phyloP scores from a whole-genome alignment of 2,329 filamentous ascomycete genomes.

The Botrytis medusae region DNA sequence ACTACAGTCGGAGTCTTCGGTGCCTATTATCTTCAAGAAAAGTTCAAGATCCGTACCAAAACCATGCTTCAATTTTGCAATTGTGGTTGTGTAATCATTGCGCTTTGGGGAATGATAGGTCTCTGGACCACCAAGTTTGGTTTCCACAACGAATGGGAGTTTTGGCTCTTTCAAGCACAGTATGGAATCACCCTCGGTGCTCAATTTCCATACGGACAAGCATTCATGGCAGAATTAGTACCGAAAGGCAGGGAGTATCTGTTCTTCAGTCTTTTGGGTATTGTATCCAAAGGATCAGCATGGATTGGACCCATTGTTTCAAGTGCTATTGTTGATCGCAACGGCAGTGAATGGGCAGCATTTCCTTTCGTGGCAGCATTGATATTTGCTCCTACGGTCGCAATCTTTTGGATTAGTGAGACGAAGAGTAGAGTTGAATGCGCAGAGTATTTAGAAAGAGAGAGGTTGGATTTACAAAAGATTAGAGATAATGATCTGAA shows the following conservation, averaged over 20 bases:
- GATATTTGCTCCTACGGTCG: constrained; percentile 36
- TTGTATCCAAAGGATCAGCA: constrained; percentile 38
- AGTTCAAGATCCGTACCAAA: constrained; percentile 36
- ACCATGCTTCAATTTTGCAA: constrained; percentile 37
- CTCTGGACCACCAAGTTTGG: constrained; percentile 38
- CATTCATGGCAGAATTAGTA: constrained; percentile 39
- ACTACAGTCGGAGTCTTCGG: constrained; percentile 33
- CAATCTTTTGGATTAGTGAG: constrained; percentile 38
- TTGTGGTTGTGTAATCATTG: constrained; percentile 32
- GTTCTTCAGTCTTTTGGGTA: constrained; percentile 39
- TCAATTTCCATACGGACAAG: constrained; percentile 39
- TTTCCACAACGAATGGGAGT: constrained; percentile 39
- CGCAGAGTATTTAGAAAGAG: constrained; percentile 35
- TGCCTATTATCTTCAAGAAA: constrained; percentile 34
- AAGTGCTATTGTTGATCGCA: constrained; percentile 37
- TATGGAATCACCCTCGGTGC: constrained; percentile 36
- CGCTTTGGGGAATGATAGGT: constrained; percentile 38
- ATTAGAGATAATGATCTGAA: constrained; percentile 1
- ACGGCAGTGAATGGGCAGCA: constrained; percentile 36
- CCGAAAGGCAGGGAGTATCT: constrained; percentile 38
- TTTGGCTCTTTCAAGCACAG: constrained; percentile 37
- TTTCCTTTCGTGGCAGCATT: constrained; percentile 37
- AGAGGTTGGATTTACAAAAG: constrained; percentile 34
- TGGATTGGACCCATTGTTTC: constrained; percentile 40
- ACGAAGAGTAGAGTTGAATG: constrained; percentile 37